Base-by-base conservation (phyloP, 1,139 yeast species). In the Debaryomyces fabryi region DNA sequence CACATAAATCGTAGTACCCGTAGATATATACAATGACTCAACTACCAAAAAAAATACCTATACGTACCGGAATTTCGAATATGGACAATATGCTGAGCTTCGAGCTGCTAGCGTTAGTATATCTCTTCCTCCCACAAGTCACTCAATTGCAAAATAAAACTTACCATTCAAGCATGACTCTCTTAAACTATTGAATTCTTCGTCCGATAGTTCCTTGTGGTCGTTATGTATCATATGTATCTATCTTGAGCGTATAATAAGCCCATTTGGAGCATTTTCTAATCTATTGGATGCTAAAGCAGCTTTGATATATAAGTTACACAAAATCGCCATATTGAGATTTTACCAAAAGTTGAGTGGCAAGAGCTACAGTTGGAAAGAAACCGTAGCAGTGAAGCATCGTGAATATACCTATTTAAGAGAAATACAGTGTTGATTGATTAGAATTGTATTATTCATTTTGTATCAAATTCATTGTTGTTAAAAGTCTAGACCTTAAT, bases 31-130 rank as follows among this genome's bases (percentile, higher is more conserved):
- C 25, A 3, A 34, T 6, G 8, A 20, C 12, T 9, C 23, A 16
- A 8, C 13, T n/a, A 23, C 10, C 29, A 15, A n/a, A n/a, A 23
- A 8, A 23, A 7, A 18, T 21, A 29, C 7, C 9, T 16, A 10
- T 20, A 69, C 81, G 25, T 68, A 75, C 77, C 82, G 74, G 67
- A 89, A 91, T 43, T 86, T 82, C 34, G 97, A 89, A 65, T 90
- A 90, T 2, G 97, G 97, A 15, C 86, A 77, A 64, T 90, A 89
- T 1, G 96, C 81, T 15, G 72, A 59, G 1, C 69, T 63, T 46
- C 81, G 74, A 1, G 89, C 88, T 66, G 49, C 39, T 10, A 27
- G 10, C 1, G 35, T 44, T 39, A 33, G 43, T 38, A 30, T 20
- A 15, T 13, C 21, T 20, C 18, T 40, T 23, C n/a, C 12, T 13